Evolutionary conservation across 345 rosid species (phyloP).

Genomic region (Brassica carinata): DNA sequence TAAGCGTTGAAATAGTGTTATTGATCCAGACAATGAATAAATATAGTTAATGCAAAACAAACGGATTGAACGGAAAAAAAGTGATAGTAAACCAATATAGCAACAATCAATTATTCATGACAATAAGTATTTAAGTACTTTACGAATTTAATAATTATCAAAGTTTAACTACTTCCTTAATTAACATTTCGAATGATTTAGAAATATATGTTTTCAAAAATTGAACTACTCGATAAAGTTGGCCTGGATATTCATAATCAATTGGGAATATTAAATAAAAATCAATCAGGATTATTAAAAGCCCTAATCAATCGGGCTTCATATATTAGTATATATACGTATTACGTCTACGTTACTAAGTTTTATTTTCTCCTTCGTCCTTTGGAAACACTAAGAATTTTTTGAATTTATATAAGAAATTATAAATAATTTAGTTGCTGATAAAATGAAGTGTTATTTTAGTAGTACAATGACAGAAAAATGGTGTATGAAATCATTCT

Average conservation of each 20-base stretch:
- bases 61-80: background rate
- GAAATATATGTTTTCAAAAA: background rate
- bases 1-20: background rate
- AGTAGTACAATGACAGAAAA: background rate
- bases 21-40: background rate
- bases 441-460: background rate
- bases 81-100: background rate
- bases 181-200: background rate
- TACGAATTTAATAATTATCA: background rate
- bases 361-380: background rate
- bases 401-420: slow-evolving; percentile 13
- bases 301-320: background rate
- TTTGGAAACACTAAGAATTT: slow-evolving; percentile 4
- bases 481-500: slow-evolving; percentile 3
- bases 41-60: background rate
- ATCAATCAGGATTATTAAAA: background rate
- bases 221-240: background rate
- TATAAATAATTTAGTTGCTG: background rate
- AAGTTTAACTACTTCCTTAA: background rate
- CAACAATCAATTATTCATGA: background rate
- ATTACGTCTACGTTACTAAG: background rate
- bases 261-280: background rate
- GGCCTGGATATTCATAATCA: background rate
- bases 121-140: background rate
- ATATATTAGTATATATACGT: background rate